A percentile compares a stretch with the other conserved stretches of the same genome.
Evolutionary conservation across 2,329 filamentous ascomycete species (phyloP).

Genomic region (Pezicula carpinea): DNA sequence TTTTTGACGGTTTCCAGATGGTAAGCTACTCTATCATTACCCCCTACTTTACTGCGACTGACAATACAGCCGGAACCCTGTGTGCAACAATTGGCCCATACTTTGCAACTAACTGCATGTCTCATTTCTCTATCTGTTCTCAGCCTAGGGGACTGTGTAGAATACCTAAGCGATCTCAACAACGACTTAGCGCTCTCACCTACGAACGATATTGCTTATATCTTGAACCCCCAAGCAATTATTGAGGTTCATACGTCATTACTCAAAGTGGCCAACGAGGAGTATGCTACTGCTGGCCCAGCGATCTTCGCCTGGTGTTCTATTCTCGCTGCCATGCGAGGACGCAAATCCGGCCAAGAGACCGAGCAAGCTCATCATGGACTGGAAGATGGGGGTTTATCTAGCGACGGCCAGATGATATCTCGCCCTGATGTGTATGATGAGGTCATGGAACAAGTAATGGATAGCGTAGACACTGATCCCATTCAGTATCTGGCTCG

Average conservation of each 20-base stretch:
- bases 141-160: conserved; percentile 38
- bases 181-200: conserved; percentile 27
- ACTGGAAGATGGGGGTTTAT: conserved; percentile 4
- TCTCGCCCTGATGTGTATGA: conserved; percentile 29
- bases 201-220: conserved; percentile 50
- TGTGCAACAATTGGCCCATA: conserved; percentile 41
- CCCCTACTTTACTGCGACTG: conserved; percentile 3
- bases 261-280: conserved; percentile 49
- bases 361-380: neutral
- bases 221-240: conserved; percentile 66
- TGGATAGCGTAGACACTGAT: conserved; percentile 31
- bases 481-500: conserved; percentile 41
- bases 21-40: conserved; percentile 31
- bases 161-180: conserved; percentile 23
- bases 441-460: conserved; percentile 40
- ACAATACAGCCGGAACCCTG: conserved; percentile 17
- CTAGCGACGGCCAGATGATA: conserved; percentile 6
- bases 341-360: conserved; percentile 40
- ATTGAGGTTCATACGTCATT: conserved; percentile 70
- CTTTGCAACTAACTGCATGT: conserved; percentile 65
- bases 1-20: conserved; percentile 60
- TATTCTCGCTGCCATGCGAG: conserved; percentile 60
- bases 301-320: conserved; percentile 79
- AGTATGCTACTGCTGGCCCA: conserved; percentile 62
- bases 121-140: conserved; percentile 69